Conservation (phyloP, 257 asterid genomes). For the Pogostemon cablin region DNA sequence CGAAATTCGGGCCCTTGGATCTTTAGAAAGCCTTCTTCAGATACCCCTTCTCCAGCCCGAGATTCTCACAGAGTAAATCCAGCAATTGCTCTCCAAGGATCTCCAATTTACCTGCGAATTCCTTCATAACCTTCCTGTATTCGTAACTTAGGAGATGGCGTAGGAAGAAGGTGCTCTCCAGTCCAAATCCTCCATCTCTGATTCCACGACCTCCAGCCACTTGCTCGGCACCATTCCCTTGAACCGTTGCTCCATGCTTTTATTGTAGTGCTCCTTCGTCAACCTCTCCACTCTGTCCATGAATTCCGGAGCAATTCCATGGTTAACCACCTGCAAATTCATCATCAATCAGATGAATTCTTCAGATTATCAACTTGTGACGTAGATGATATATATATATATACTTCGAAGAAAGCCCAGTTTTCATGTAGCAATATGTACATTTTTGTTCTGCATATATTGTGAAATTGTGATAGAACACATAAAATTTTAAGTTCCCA, state of each 20-base stretch:
- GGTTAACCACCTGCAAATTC: constrained; percentile 46
- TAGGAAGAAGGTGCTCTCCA: constrained; percentile 69
- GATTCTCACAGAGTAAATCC: constrained; percentile 63
- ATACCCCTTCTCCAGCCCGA: constrained; percentile 61
- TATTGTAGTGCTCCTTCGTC: constrained; percentile 60
- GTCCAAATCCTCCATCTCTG: constrained; percentile 55
- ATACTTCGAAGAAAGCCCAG: no score
- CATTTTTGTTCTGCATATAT: background rate
- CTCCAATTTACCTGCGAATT: constrained; percentile 52
- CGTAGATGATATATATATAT: no score
- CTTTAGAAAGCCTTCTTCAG: constrained; percentile 53
- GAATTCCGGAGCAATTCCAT: constrained; percentile 55
- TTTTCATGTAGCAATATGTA: constrained; percentile 29
- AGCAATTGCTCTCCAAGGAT: constrained; percentile 52
- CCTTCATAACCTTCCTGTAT: constrained; percentile 62
- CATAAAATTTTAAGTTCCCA: background rate
- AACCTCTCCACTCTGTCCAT: constrained; percentile 59
- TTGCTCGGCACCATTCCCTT: constrained; percentile 57
- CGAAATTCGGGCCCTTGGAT: constrained; percentile 58
- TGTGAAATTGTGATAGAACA: background rate
- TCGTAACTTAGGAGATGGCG: constrained; percentile 68
- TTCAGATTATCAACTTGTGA: no score
- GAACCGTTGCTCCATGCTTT: constrained; percentile 54
- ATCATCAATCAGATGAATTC: no score
- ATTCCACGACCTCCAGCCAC: constrained; percentile 53